Conservation (phyloP, 2,329 filamentous ascomycete species). For the Ophiostoma quercus region DNA sequence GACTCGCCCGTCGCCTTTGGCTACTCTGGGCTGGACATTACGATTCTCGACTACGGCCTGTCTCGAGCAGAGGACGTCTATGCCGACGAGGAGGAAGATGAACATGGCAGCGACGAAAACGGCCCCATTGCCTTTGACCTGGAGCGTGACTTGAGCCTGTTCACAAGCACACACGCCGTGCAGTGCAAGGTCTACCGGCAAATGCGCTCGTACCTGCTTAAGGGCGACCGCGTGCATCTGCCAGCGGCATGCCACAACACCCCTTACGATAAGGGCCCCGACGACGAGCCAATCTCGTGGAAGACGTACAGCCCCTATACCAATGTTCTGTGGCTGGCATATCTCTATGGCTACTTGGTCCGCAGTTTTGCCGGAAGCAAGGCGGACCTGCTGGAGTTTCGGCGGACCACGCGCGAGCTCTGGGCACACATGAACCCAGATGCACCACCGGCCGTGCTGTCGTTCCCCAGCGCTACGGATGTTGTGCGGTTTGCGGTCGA, state of each 20-base stretch:
- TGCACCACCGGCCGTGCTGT: constrained; percentile 43
- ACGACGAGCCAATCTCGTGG: constrained; percentile 51
- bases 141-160: constrained; percentile 55
- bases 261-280: constrained; percentile 44
- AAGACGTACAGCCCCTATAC: constrained; percentile 53
- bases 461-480: constrained; percentile 52
- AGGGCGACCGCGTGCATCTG: constrained; percentile 47
- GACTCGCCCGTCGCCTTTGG: constrained; percentile 44
- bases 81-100: constrained; percentile 28
- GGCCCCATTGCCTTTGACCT: constrained; percentile 50
- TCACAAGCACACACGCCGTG: constrained; percentile 54
- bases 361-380: constrained; percentile 45
- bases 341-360: constrained; percentile 52
- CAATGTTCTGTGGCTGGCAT: constrained; percentile 61
- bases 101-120: constrained; percentile 27
- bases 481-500: constrained; percentile 54
- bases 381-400: constrained; percentile 44
- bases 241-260: constrained; percentile 44
- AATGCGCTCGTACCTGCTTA: constrained; percentile 54
- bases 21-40: constrained; percentile 57
- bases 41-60: constrained; percentile 60
- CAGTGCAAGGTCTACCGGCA: constrained; percentile 60
- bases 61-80: constrained; percentile 47
- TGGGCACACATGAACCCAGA: constrained; percentile 51
- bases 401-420: constrained; percentile 47